Conservation (phyloP, 108 stramenopile genomes). For the Skeletonema tropicum region DNA sequence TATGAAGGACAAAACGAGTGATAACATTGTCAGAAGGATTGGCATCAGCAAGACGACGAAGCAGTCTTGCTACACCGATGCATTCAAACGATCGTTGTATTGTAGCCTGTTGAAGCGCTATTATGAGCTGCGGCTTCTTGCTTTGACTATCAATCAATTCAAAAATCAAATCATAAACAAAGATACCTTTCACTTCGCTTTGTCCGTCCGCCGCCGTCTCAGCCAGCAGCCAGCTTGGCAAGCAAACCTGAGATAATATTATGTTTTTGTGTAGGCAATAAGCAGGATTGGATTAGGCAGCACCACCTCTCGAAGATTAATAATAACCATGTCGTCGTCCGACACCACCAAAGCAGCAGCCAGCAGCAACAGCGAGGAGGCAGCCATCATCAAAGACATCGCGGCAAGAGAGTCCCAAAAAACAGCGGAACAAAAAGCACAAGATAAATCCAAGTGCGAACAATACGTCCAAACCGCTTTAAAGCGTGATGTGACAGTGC, state of each 20-base stretch:
- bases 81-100: no score
- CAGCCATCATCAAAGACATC: neutral
- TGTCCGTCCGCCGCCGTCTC: no score
- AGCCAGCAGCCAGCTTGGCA: no score
- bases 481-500: slow-evolving; percentile 71
- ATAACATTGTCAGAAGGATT: neutral
- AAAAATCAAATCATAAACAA: no score
- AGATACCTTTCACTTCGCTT: no score
- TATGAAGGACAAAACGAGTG: neutral
- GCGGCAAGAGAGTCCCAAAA: slow-evolving; percentile 10
- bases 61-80: neutral
- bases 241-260: no score
- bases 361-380: neutral
- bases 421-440: slow-evolving; percentile 34
- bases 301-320: no score
- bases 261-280: no score
- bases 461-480: slow-evolving; percentile 70
- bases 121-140: no score
- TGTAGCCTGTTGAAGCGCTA: no score
- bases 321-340: neutral
- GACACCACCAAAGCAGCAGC: neutral
- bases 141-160: no score
- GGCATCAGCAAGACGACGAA: neutral
- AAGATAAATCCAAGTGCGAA: slow-evolving; percentile 59
- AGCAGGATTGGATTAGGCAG: no score